These are phyloP conservation scores for Paramecium pentaurelia DNA, from an alignment of 73 alveolate genomes.

Conservation along the genomic window DNA sequence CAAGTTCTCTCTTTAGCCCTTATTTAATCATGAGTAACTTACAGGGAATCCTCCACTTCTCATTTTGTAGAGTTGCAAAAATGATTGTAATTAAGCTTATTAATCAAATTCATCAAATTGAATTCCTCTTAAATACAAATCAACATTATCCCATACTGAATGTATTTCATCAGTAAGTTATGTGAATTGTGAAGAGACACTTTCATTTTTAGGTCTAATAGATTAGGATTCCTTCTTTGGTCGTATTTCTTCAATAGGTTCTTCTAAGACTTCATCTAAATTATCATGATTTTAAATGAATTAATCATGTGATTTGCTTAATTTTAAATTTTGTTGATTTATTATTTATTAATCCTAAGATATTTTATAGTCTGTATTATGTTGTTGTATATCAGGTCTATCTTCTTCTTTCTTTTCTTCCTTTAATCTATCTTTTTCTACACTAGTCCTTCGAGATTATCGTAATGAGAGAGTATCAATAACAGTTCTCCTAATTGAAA, in stretches of 20 bases:
- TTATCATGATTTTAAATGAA: background rate
- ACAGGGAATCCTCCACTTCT: conserved; percentile 49
- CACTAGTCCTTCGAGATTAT: conserved; percentile 6
- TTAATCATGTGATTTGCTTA: background rate
- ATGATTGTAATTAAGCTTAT: background rate
- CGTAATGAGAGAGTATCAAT: conserved; percentile 4
- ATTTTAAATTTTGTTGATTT: background rate
- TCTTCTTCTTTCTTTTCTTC: conserved; percentile 7
- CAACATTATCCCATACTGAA: conserved; percentile 43
- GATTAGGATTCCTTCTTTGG: conserved; percentile 26
- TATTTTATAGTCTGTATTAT: background rate
- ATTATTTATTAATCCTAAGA: background rate
- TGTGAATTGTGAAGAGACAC: conserved; percentile 26
- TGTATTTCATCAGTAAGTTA: background rate
- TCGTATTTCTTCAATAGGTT: background rate
- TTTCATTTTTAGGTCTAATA: background rate
- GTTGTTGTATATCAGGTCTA: background rate
- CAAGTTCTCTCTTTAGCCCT: conserved; percentile 50
- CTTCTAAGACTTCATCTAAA: background rate
- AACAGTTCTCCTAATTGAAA: background rate
- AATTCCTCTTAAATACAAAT: conserved; percentile 5
- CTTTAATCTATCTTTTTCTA: background rate
- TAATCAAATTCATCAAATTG: conserved; percentile 26
- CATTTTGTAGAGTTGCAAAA: conserved; percentile 12
- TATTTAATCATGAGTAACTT: background rate